phyloP scores from a whole-genome alignment of 2,329 filamentous ascomycete genomes.

The Ophiostoma novo-ulmi region DNA sequence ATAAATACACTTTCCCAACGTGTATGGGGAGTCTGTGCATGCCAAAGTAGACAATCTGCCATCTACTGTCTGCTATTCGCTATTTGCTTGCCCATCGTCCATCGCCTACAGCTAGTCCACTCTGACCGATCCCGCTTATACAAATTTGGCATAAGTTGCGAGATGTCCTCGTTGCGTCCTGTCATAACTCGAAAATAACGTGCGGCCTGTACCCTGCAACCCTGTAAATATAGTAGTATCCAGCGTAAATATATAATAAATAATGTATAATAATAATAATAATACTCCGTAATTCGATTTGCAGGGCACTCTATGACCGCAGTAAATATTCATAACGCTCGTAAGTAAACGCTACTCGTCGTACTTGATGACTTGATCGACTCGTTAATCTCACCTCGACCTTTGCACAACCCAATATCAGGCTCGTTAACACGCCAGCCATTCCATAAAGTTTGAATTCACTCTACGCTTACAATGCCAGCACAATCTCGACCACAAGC shows the following conservation, averaged over 20 bases:
- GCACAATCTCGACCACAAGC: no score
- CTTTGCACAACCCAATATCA: neutral
- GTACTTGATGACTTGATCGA: neutral
- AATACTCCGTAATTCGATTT: neutral
- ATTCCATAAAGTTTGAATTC: no score
- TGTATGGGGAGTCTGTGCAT: conserved; percentile 14
- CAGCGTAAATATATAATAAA: no score
- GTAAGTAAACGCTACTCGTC: neutral
- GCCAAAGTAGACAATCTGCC: neutral
- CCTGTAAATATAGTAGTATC: no score
- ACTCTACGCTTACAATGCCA: no score
- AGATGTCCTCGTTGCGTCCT: neutral
- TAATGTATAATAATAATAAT: neutral
- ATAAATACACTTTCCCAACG: conserved; percentile 2
- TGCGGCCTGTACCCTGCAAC: no score
- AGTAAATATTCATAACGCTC: neutral
- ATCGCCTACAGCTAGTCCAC: neutral
- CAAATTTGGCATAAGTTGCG: conserved; percentile 3
- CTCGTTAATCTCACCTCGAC: conserved; percentile 8
- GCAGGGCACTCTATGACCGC: neutral
- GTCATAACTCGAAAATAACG: neutral
- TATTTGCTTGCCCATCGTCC: neutral
- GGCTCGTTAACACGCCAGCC: neutral
- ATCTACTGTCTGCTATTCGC: neutral
- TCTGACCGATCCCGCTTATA: conserved; percentile 5